Conservation (phyloP, 495 filamentous ascomycete genomes). For the Aspergillus sparsus region DNA sequence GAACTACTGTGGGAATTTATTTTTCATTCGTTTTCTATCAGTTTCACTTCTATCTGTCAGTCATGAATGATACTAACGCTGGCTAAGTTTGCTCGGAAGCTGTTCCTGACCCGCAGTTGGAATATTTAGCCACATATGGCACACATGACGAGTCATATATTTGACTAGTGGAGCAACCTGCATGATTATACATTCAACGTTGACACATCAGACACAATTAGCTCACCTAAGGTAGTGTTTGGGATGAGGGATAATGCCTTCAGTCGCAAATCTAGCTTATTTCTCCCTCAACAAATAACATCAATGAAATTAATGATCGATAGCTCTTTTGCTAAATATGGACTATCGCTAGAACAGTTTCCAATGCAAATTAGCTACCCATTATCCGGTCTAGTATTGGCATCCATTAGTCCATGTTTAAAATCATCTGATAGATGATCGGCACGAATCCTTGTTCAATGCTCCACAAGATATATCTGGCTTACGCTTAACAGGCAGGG, state of each 20-base stretch:
- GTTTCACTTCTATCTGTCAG: neutral
- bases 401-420: neutral
- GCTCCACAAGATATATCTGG: neutral
- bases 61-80: neutral
- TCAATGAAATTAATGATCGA: neutral
- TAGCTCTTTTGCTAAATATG: neutral
- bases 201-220: constrained; percentile 12
- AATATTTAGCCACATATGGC: constrained; percentile 5
- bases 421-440: neutral
- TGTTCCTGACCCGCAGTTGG: neutral
- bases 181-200: constrained; percentile 9
- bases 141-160: constrained; percentile 14
- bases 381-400: neutral
- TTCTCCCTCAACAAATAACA: neutral
- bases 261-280: constrained; percentile 1
- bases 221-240: neutral
- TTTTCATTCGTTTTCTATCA: neutral
- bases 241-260: neutral
- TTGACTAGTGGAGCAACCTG: constrained; percentile 4
- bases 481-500: neutral
- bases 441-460: neutral
- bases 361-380: neutral
- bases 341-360: neutral
- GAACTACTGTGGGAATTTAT: neutral
- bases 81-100: neutral